Percentiles rank a stretch among this genome's conserved stretches.
Evolutionary conservation across 2,329 filamentous ascomycete genomes (phyloP).

Genomic region (Furcasterigmium sp.): DNA sequence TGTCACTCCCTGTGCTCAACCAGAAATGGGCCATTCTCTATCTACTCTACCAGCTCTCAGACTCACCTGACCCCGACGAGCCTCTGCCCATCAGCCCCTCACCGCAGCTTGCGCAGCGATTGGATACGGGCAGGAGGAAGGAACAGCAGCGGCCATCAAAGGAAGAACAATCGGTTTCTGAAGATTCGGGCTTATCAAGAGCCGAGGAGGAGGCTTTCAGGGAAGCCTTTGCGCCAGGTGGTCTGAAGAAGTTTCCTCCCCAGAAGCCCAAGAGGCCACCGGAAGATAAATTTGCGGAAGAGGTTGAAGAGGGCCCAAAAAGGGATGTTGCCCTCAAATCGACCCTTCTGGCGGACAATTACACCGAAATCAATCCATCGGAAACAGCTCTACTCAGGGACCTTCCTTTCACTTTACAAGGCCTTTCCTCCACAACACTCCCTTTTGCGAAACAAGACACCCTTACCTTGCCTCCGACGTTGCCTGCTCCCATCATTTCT

Average conservation of each 20-base stretch:
- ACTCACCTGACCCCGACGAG: constrained; percentile 54
- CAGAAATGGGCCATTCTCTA: constrained; percentile 98
- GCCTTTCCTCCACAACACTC: constrained; percentile 80
- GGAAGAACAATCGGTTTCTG: constrained; percentile 28
- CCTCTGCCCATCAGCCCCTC: constrained; percentile 40
- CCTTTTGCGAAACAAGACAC: constrained; percentile 65
- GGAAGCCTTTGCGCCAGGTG: constrained; percentile 51
- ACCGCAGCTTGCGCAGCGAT: constrained; percentile 25
- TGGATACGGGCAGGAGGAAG: constrained; percentile 3
- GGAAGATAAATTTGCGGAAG: constrained; percentile 27
- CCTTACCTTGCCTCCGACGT: constrained; percentile 69
- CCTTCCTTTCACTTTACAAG: constrained; percentile 88
- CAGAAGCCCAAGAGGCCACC: constrained; percentile 29
- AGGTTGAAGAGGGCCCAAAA: constrained; percentile 25
- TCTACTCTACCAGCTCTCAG: constrained; percentile 78
- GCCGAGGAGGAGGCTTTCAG: constrained; percentile 43
- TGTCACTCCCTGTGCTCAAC: constrained; percentile 86
- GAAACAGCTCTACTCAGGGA: constrained; percentile 69
- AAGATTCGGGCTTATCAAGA: constrained; percentile 28
- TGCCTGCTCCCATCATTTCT: constrained; percentile 81
- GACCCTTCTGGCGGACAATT: constrained; percentile 51
- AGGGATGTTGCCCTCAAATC: constrained; percentile 53
- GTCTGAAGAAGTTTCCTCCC: constrained; percentile 38
- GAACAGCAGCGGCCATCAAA: constrained; percentile 11
- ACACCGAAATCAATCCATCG: constrained; percentile 51